Evolutionary conservation across 2,329 filamentous ascomycete species (phyloP).

Genomic region (Diaporthe humulicola): DNA sequence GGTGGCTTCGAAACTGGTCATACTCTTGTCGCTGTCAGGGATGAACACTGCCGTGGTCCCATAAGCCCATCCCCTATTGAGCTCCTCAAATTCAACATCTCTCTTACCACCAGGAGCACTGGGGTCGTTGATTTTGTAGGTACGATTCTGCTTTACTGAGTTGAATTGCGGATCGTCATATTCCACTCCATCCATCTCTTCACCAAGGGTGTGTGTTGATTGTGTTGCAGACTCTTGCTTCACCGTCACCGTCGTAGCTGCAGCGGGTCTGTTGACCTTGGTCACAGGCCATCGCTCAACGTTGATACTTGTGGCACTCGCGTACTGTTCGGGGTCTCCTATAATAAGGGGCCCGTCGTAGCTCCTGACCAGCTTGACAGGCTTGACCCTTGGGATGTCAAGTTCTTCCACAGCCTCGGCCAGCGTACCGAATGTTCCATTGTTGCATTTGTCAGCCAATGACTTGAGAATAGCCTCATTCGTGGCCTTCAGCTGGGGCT

Average conservation of each 20-base stretch:
- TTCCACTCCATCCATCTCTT: constrained; percentile 64
- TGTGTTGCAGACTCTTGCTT: constrained; percentile 65
- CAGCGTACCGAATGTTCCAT: constrained; percentile 85
- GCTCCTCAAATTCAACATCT: constrained; percentile 83
- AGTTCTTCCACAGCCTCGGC: constrained; percentile 87
- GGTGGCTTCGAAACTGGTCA: constrained; percentile 86
- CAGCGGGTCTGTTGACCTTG: constrained; percentile 79
- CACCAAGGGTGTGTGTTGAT: constrained; percentile 61
- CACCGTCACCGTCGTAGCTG: constrained; percentile 82
- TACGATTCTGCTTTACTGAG: constrained; percentile 80
- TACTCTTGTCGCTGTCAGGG: constrained; percentile 85
- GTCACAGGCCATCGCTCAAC: constrained; percentile 94
- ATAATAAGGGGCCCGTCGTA: constrained; percentile 86
- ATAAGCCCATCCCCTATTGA: constrained; percentile 96
- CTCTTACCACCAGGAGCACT: constrained; percentile 81
- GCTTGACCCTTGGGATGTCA: constrained; percentile 81
- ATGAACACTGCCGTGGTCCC: constrained; percentile 93
- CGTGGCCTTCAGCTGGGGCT: constrained; percentile 76
- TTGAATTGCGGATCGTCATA: constrained; percentile 65
- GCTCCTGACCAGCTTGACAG: constrained; percentile 79
- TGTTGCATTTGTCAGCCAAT: constrained; percentile 75
- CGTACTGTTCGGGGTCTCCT: constrained; percentile 80
- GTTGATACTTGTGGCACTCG: constrained; percentile 82
- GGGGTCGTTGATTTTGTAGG: constrained; percentile 85
- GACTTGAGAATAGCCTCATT: constrained; percentile 79